Evolutionary conservation across 2,329 filamentous ascomycete genomes (phyloP).

Genomic region (Venturia aucupariae): DNA sequence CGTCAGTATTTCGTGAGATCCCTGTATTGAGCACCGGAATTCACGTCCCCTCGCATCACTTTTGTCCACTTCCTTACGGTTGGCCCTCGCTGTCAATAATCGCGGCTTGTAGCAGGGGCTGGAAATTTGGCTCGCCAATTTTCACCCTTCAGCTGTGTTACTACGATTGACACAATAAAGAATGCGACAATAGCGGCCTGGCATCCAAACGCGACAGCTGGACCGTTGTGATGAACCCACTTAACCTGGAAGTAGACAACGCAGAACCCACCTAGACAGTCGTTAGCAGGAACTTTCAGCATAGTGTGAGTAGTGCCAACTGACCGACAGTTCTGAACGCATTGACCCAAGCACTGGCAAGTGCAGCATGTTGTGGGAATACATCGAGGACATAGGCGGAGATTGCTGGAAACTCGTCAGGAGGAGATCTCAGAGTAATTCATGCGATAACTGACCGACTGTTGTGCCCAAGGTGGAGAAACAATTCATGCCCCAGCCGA

Average conservation of each 20-base stretch:
- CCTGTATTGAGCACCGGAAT: no score
- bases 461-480: conserved; percentile 26
- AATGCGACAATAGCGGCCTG: conserved; percentile 27
- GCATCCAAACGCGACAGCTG: conserved; percentile 26
- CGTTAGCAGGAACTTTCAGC: neutral
- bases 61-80: neutral
- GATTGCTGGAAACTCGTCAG: conserved; percentile 18
- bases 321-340: conserved; percentile 21
- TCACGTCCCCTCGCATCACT: no score
- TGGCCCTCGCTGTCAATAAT: neutral
- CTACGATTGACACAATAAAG: conserved; percentile 22
- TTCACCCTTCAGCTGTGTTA: conserved; percentile 24
- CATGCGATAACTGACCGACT: conserved; percentile 13
- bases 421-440: no score
- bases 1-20: no score
- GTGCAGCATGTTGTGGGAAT: conserved; percentile 25
- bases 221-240: conserved; percentile 25
- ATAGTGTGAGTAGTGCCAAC: neutral
- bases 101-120: conserved; percentile 12
- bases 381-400: conserved; percentile 28
- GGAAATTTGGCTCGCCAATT: conserved; percentile 20
- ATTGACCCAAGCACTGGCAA: conserved; percentile 27
- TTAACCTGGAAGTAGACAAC: conserved; percentile 29
- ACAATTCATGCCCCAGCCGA: conserved; percentile 29
- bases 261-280: conserved; percentile 22